phyloP scores from a whole-genome alignment of 768 basidiomycete genomes.

The Amanita exitialis region DNA sequence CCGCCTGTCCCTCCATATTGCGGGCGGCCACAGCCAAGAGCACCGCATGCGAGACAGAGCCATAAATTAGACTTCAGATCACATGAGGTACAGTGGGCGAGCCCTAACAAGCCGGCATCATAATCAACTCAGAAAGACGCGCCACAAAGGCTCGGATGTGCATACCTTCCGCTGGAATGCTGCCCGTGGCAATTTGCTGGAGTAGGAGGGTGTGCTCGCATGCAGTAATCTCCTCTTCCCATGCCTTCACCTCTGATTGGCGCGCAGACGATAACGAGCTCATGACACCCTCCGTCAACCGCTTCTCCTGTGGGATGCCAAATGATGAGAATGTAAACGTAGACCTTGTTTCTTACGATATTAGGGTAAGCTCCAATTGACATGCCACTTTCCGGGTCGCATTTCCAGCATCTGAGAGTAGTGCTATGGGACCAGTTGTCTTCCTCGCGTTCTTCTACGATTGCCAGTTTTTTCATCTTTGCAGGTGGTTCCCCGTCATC shows the following conservation, averaged over 20 bases:
- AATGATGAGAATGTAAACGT: constrained; percentile 6
- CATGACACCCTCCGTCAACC: constrained; percentile 62
- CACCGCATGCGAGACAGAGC: constrained; percentile 90
- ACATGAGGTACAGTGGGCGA: constrained; percentile 67
- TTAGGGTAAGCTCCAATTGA: constrained; percentile 30
- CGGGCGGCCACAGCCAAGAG: constrained; percentile 79
- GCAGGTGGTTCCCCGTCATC: constrained; percentile 77
- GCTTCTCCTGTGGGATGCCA: constrained; percentile 31
- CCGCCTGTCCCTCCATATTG: constrained; percentile 78
- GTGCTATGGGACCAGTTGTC: constrained; percentile 74
- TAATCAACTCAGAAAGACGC: background rate
- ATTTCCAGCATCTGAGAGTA: constrained; percentile 67
- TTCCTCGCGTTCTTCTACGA: constrained; percentile 76
- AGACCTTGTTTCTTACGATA: constrained; percentile 21
- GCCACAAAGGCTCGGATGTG: background rate
- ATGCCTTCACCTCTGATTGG: constrained; percentile 91
- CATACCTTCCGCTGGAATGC: constrained; percentile 44
- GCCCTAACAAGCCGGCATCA: background rate
- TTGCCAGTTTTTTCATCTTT: constrained; percentile 86
- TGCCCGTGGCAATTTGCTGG: constrained; percentile 30
- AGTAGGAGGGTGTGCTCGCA: constrained; percentile 71
- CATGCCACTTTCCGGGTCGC: constrained; percentile 40
- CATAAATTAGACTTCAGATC: constrained; percentile 88
- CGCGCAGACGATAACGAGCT: constrained; percentile 79
- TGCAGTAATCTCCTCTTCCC: constrained; percentile 88